Base-by-base conservation (phyloP, 139 green algal species). In the Closterium sp. region DNA sequence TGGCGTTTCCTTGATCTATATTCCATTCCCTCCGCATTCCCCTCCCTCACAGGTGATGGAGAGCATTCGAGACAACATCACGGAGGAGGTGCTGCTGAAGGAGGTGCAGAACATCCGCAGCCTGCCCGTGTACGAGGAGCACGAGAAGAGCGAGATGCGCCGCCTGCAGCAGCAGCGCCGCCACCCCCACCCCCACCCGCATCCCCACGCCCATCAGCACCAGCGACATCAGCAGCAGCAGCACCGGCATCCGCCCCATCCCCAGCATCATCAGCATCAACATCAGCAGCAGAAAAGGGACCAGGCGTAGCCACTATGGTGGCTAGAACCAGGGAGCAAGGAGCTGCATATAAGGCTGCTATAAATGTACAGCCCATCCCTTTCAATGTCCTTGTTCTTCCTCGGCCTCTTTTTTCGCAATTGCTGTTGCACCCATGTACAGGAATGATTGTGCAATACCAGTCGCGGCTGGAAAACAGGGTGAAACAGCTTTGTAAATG, bases 41-140 rank as follows among this genome's bases (percentile, higher is more conserved):
- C 31, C 24, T 30, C n/a, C 4, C 21, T 30, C 27, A 28, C 85
- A 85, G 79, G 93, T 95, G 34, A 45, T 94, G 91, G 70, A 31
- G 24, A 95, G 93, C 93, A 95, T 95, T 11, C 27, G 86, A 9
- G 93, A 95, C 91, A 95, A 95, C 89, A 94, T 95, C 84, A 94
- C 91, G 7, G 93, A 95, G 88, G 93, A 94, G 24, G 88, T 88
- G 50, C 29, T 95, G 27, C 38, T 93, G 45, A 28, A 73, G 21
- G 29, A 85, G 31, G 89, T 94, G 27, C 31, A 70, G n/a, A 86
- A 89, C 17, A 70, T 89, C 29, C 89, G 24, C 38, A 86, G 27
- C 34, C 42, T 93, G 22, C 90, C 90, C n/a, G 91, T 90, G 84
- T 93, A 93, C 50, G 62, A 89, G 70, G 85, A 91, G 21, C 88